Evolutionary conservation across 129 eudicot species (phyloP).

Genomic region (Arctium minus): DNA sequence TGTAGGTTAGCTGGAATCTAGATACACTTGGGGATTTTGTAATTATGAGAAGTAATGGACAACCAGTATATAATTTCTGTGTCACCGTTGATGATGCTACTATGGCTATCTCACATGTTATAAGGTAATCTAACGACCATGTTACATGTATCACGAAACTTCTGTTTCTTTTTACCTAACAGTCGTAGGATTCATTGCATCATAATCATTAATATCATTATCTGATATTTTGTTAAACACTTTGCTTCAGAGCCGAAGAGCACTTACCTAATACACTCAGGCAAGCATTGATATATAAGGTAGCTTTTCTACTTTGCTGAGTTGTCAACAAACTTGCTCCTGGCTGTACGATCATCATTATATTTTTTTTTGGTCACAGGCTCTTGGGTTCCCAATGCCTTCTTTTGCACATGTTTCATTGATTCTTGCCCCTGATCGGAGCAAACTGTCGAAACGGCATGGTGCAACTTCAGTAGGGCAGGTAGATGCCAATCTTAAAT

Average conservation of each 20-base stretch:
- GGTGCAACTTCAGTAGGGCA: constrained; percentile 99
- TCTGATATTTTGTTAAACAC: constrained; percentile 2
- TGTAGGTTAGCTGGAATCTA: constrained; percentile 90
- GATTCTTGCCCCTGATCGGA: constrained; percentile 95
- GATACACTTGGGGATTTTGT: constrained; percentile 98
- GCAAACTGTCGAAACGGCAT: constrained; percentile 96
- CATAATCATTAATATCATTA: background rate
- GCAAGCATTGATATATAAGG: constrained; percentile 95
- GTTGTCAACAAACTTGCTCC: constrained; percentile 8
- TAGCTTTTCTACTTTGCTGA: constrained; percentile 17
- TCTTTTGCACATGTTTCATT: constrained; percentile 86
- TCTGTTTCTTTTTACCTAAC: background rate
- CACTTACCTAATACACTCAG: constrained; percentile 96
- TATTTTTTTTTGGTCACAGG: constrained; percentile 43
- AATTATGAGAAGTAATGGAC: constrained; percentile 98
- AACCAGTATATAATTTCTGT: constrained; percentile 95
- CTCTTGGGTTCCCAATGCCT: constrained; percentile 90
- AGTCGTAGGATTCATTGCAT: background rate
- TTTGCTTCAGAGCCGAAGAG: constrained; percentile 84
- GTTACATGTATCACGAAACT: background rate
- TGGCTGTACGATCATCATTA: background rate
- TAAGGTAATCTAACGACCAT: constrained; percentile 49
- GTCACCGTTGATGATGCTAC: constrained; percentile 99
- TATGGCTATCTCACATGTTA: constrained; percentile 94
- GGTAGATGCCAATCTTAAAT: constrained; percentile 38